Evolutionary conservation across 169 alveolate species (phyloP).

Genomic region (Cryptosporidium ubiquitum): DNA sequence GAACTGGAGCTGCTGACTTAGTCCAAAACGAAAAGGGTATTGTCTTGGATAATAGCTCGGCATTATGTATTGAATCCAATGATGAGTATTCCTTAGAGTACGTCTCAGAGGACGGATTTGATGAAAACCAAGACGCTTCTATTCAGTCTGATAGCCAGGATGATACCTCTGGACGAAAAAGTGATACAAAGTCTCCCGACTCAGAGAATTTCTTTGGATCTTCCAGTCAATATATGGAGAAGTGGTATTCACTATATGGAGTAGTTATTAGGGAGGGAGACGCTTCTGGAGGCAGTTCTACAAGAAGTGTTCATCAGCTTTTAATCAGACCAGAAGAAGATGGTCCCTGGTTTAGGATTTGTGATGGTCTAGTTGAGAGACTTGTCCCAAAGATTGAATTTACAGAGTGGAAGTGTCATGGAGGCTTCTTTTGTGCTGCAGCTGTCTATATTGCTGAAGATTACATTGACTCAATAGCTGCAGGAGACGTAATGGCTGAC

Average conservation of each 20-base stretch:
- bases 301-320: constrained; percentile 78
- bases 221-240: constrained; percentile 73
- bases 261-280: constrained; percentile 85
- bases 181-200: not conserved
- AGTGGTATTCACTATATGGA: constrained; percentile 87
- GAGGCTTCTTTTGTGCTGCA: constrained; percentile 90
- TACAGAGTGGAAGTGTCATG: constrained; percentile 92
- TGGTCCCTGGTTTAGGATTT: constrained; percentile 90
- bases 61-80: constrained; percentile 1
- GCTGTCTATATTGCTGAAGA: constrained; percentile 90
- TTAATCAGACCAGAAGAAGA: constrained; percentile 89
- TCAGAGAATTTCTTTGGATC: constrained; percentile 49
- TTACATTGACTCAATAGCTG: constrained; percentile 86
- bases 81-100: constrained; percentile 51
- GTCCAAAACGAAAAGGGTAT: not conserved
- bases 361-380: constrained; percentile 86
- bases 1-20: not conserved
- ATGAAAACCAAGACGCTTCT: constrained; percentile 18
- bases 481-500: constrained; percentile 82
- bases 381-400: constrained; percentile 84
- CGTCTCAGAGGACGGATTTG: constrained; percentile 58
- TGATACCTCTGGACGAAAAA: not conserved
- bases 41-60: not conserved
- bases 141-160: constrained; percentile 17
- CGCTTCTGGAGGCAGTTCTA: constrained; percentile 71